These are phyloP conservation scores for Leccinum sublutescens DNA, from an alignment of 768 basidiomycete species.

Conservation along the genomic window DNA sequence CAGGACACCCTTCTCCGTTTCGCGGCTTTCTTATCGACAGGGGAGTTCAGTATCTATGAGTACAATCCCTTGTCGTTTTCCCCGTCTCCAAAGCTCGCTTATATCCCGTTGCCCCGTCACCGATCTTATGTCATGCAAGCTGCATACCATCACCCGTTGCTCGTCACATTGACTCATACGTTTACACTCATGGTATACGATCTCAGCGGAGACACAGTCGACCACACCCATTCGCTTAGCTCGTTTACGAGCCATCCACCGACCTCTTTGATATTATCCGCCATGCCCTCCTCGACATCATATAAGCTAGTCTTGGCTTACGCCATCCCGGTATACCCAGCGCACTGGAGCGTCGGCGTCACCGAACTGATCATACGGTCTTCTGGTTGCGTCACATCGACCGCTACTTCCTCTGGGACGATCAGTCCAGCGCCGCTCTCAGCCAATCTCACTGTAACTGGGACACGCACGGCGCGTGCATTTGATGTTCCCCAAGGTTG, in stretches of 20 bases:
- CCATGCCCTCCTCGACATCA: slow-evolving; percentile 46
- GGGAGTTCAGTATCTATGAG: slow-evolving; percentile 61
- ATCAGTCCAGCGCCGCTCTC: slow-evolving; percentile 13
- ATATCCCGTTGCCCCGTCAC: slow-evolving; percentile 43
- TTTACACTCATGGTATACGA: slow-evolving; percentile 77
- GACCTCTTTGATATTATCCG: slow-evolving; percentile 74
- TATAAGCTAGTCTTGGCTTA: slow-evolving; percentile 79
- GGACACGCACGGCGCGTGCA: slow-evolving; percentile 64
- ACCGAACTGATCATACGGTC: slow-evolving; percentile 70
- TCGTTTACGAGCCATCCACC: slow-evolving; percentile 82
- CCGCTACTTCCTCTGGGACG: slow-evolving; percentile 3
- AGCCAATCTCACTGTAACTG: slow-evolving; percentile 46
- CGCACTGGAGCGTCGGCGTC: slow-evolving; percentile 75
- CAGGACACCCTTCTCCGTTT: slow-evolving; percentile 42
- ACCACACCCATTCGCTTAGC: slow-evolving; percentile 62
- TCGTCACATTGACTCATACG: slow-evolving; percentile 64
- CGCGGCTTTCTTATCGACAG: slow-evolving; percentile 62
- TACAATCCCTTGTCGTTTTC: slow-evolving; percentile 47
- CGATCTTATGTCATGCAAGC: slow-evolving; percentile 58
- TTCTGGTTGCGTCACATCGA: slow-evolving; percentile 15
- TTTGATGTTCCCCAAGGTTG: slow-evolving; percentile 71
- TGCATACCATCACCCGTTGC: slow-evolving; percentile 75
- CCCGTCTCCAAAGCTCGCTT: slow-evolving; percentile 42
- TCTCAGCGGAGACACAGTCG: slow-evolving; percentile 49
- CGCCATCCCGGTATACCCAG: slow-evolving; percentile 74